Evolutionary conservation across 2,329 filamentous ascomycete species (phyloP), one percentile per base, ranked within the genome.

Genomic region (Colletotrichum truncatum): DNA sequence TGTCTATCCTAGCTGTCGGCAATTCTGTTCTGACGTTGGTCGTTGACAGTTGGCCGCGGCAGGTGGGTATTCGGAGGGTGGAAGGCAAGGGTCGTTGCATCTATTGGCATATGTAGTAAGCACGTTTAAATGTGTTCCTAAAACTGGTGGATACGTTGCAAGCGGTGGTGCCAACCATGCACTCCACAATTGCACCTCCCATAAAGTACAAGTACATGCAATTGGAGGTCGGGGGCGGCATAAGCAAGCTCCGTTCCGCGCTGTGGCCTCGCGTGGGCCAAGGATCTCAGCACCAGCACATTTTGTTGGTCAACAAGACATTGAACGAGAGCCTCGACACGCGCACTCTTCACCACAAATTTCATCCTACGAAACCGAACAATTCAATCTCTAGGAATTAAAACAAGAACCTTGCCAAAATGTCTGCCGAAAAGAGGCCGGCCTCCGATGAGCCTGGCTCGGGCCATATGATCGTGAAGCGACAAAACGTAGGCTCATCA

Each of bases 351-450:
- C 30, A 11, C 7, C 12, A 48, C 32, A 30, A 34, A 63, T 5
- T 9, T 14, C 10, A 36, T 28, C 10, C 21, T 11, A 38, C 16
- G 4, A 16, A n/a, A 11, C 16, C 41, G 11, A 14, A 14, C 11
- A 12, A 21, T 16, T 21, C 14, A n/a, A n/a, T 16, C 34, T 30
- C 3, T 3, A 9, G 45, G 12, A 30, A 26, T 23, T 3, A 14
- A 45, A 32, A 11, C 14, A 34, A 26, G 9, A 43, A 28, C 12
- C n/a, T 28, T 5, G 10, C 5, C 71, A 75, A n/a, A 65, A 98
- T 97, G 94, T 93, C 94, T 32, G 87, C 92, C 68, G 94, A 97
- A 80, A 98, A 99, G 82, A 89, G 96, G 75, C 92, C 94, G 65
- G 94, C 94, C n/a, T 90, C 92, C 67, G 91, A 92, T 71, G 91